Evolutionary conservation across 768 basidiomycete genomes (phyloP).

Genomic region (Hirschioporus abietinus): DNA sequence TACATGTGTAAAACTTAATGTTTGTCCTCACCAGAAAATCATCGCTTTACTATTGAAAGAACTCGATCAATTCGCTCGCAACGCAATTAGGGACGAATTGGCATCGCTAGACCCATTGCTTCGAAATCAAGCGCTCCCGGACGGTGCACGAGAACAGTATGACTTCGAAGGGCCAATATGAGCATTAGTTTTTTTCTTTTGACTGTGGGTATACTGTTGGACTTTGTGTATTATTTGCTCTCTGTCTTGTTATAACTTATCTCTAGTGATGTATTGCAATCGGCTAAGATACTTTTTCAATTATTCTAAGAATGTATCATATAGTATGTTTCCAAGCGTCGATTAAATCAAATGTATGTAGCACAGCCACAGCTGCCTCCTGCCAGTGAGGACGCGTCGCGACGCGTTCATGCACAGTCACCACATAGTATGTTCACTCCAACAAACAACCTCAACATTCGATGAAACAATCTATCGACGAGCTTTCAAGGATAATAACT

Average conservation of each 20-base stretch:
- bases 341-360: neutral
- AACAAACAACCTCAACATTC: neutral
- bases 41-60: slow-evolving; percentile 76
- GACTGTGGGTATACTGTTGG: neutral
- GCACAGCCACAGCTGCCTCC: neutral
- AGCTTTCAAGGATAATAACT: slow-evolving; percentile 23
- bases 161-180: slow-evolving; percentile 33
- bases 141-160: slow-evolving; percentile 34
- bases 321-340: too few relatives aligned
- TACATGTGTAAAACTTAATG: slow-evolving; percentile 3
- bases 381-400: neutral
- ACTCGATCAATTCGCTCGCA: slow-evolving; percentile 75
- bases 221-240: neutral
- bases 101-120: slow-evolving; percentile 76
- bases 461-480: neutral
- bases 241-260: neutral
- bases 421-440: neutral
- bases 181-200: neutral
- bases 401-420: neutral
- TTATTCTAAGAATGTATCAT: too few relatives aligned
- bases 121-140: slow-evolving; percentile 44
- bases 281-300: neutral
- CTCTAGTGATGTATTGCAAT: neutral
- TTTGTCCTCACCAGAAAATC: slow-evolving; percentile 59
- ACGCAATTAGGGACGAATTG: slow-evolving; percentile 77